Conservation (phyloP, 1,139 yeast species). For the Zygoascus meyerae region DNA sequence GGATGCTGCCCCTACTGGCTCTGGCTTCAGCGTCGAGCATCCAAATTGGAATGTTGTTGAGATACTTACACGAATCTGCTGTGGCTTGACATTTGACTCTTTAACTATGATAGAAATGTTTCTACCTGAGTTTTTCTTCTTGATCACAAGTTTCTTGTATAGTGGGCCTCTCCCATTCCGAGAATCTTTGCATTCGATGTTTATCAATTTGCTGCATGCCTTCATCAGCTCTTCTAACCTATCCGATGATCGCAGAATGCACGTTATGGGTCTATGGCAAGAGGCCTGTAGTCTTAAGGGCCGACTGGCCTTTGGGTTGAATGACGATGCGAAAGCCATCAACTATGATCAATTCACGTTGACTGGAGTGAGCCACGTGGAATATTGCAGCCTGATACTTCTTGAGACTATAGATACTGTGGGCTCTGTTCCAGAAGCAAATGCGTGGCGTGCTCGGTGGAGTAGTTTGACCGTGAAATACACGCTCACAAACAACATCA, state of each 20-base stretch:
- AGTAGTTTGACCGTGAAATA: slow-evolving; percentile 59
- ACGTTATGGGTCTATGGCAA: slow-evolving; percentile 49
- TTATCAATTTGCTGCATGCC: slow-evolving; percentile 68
- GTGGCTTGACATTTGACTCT: slow-evolving; percentile 69
- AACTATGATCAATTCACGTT: slow-evolving; percentile 43
- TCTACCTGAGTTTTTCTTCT: slow-evolving; percentile 66
- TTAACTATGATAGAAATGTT: slow-evolving; percentile 58
- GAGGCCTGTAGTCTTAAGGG: slow-evolving; percentile 68
- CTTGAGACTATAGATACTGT: slow-evolving; percentile 52
- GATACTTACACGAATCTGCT: slow-evolving; percentile 60
- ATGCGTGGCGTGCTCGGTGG: slow-evolving; percentile 67
- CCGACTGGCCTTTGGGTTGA: slow-evolving; percentile 69
- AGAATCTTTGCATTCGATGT: slow-evolving; percentile 54
- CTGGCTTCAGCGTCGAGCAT: slow-evolving; percentile 34
- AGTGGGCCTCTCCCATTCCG: slow-evolving; percentile 68
- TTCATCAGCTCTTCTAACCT: slow-evolving; percentile 56
- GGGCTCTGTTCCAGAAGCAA: slow-evolving; percentile 40
- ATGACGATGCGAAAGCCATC: slow-evolving; percentile 51
- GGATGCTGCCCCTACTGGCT: slow-evolving; percentile 38
- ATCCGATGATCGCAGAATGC: slow-evolving; percentile 39
- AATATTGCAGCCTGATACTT: slow-evolving; percentile 53
- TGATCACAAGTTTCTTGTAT: slow-evolving; percentile 67
- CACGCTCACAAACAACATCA: slow-evolving; percentile 53
- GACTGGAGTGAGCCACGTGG: slow-evolving; percentile 53
- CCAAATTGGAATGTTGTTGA: slow-evolving; percentile 70